Base-by-base conservation (phyloP, 2,329 filamentous ascomycete genomes). In the Cytospora mali region DNA sequence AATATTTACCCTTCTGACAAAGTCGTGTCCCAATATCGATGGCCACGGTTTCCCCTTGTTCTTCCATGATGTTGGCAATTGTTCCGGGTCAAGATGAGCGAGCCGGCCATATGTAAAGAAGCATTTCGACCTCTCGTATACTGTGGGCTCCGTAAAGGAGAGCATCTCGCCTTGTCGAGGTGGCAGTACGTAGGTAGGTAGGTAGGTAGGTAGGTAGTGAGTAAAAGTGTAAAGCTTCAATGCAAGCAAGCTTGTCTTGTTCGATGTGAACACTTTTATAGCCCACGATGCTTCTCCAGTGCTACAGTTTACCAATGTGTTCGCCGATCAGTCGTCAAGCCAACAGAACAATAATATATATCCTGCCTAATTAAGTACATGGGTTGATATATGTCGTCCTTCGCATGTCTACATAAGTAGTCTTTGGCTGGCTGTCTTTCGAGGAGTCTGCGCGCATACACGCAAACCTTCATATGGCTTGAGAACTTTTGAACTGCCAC, bases 11-110 rank as follows among this genome's bases (percentile, higher is more conserved):
- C 86, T 89, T 71, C 94, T 88, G 27, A 88, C 79, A 71, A 90
- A 92, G 42, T 82, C 81, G 57, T 90, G 86, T 1, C 80, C 77
- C 27, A 84, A 74, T 66, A 97, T 83, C 0, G 86, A 81, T 0
- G 85, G 82, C 81, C 94, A 97, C 3, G 92, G 93, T 69, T 90
- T 88, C 70, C 86, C 88, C 71, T 90, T 93, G 6, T 79, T 80
- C 68, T 90, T 87, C 71, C 86, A 88, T 71, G 90, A 93, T 6
- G 79, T 80, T 2, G 92, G 89, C 31, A 85, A 82, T 70, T 92
- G 89, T 62, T 84, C 82, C 6, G 86, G 81, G 73, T 96, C 87
- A 51, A 94, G 79, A 75, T 91, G 89, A 31, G 81, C 79, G 73
- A 94, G 84, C 14, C 80, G 79, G 48, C 87, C 87, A 70, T 91